Evolutionary conservation across 441 rosid species (phyloP).

Genomic region (Erysimum cheiri): DNA sequence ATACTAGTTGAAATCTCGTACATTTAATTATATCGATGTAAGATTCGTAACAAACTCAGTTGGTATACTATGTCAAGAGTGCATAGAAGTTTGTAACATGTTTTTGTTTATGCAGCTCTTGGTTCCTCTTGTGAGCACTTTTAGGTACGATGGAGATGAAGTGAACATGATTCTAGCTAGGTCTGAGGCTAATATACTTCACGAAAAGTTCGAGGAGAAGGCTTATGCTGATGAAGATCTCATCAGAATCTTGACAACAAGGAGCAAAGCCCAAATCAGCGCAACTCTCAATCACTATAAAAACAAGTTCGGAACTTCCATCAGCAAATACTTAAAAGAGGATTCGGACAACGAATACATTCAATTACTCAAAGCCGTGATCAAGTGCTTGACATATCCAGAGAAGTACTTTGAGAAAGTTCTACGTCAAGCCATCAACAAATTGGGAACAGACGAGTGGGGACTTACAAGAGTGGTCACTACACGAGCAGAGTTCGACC

Average conservation of each 20-base stretch:
- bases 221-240: slow-evolving; percentile 70
- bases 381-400: slow-evolving; percentile 76
- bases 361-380: slow-evolving; percentile 63
- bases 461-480: slow-evolving; percentile 75
- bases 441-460: slow-evolving; percentile 80
- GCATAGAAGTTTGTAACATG: slow-evolving; percentile 3
- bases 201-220: slow-evolving; percentile 64
- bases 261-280: slow-evolving; percentile 76
- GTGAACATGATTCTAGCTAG: slow-evolving; percentile 69
- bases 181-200: slow-evolving; percentile 77
- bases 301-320: slow-evolving; percentile 58
- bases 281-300: slow-evolving; percentile 81
- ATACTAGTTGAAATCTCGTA: background rate
- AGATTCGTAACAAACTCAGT: background rate
- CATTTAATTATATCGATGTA: background rate
- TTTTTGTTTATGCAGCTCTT: slow-evolving; percentile 53
- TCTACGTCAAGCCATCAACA: slow-evolving; percentile 68
- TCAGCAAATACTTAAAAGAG: slow-evolving; percentile 72
- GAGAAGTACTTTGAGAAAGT: slow-evolving; percentile 85
- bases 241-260: slow-evolving; percentile 71
- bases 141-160: slow-evolving; percentile 75
- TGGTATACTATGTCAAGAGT: background rate
- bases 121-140: slow-evolving; percentile 72
- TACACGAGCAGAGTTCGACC: slow-evolving; percentile 80
- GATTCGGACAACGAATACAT: slow-evolving; percentile 66